A percentile compares a stretch with the other conserved stretches of the same genome.
Conservation (phyloP, 1,284 basidiomycete genomes). For the Ustilago xerochloae region DNA sequence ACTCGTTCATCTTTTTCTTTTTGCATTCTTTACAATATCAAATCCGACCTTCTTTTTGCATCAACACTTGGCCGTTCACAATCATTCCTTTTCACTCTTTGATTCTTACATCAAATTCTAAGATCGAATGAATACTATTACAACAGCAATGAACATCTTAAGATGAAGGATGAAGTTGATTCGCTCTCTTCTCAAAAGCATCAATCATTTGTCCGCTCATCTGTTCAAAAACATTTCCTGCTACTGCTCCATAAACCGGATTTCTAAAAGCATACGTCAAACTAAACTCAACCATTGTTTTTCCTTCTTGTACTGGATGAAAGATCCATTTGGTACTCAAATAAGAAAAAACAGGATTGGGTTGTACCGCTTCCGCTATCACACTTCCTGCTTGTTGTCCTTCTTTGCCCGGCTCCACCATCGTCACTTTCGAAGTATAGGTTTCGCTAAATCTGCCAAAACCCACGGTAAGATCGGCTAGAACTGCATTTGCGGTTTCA, state of each 20-base stretch:
- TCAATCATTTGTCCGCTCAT: conserved; percentile 89
- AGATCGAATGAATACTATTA: neutral
- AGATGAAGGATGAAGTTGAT: conserved; percentile 16
- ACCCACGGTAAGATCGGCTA: conserved; percentile 87
- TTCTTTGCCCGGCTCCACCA: conserved; percentile 75
- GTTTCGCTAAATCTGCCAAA: conserved; percentile 88
- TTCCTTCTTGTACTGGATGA: conserved; percentile 12
- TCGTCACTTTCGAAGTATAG: conserved; percentile 86
- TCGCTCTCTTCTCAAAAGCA: conserved; percentile 85
- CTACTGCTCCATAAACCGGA: conserved; percentile 84
- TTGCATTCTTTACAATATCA: neutral
- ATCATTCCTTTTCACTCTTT: too few relatives aligned
- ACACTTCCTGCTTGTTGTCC: conserved; percentile 15
- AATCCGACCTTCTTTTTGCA: neutral
- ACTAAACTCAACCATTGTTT: conserved; percentile 56
- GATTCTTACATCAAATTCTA: neutral
- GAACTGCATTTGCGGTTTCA: neutral
- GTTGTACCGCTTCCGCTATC: conserved; percentile 41
- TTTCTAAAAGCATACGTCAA: conserved; percentile 87
- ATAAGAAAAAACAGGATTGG: conserved; percentile 81
- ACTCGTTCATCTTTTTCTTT: conserved; percentile 8
- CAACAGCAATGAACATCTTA: neutral
- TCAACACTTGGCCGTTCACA: too few relatives aligned
- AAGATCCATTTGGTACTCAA: conserved; percentile 78
- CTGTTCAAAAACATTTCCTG: conserved; percentile 83